Evolutionary conservation across 768 basidiomycete species (phyloP), one percentile per base, ranked within the genome.

Genomic region (Sporobolomyces phaffii): DNA sequence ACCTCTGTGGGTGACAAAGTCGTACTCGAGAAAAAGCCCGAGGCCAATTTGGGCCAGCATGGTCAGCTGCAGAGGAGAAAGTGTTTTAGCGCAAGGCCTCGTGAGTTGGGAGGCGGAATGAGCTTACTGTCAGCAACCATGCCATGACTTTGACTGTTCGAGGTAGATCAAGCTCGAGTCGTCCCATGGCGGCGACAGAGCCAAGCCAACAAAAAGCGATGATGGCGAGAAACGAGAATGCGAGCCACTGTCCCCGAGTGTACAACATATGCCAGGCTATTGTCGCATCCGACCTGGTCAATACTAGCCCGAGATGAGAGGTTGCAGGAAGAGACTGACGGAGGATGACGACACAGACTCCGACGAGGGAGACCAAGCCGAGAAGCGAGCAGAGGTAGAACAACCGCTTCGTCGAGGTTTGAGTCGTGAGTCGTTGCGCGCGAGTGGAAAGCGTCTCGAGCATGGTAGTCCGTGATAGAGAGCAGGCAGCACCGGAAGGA

Each of bases 341-440:
- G 18, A 61, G 47, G 15, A 50, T 14, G 9, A 38, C 24, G 31
- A 53, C 48, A 41, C 53, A 57, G 3, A 57, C 48, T 6, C 47
- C 60, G 60, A 50, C 24, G 47, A 66, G 59, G 3, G 65, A 61
- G 26, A 56, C 29, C 44, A 61, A 15, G 7, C 65, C 65, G 29
- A 56, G 7, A 14, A 40, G 10, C 9, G 53, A 40, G 18, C 45
- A 49, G 10, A 24, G 1, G 47, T 34, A 67, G 31, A 57, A 38
- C 4, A 61, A 26, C 0, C 60, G 65, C 18, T 44, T 49, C 0
- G 36, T 36, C 6, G 24, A 48, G 5, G 53, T 17, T 17, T 57
- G 3, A 0, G 51, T 38, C 10, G 60, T 10, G 5, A 51, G 26
- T 10, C 60, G 65, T 14, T 28, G 8, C 4, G 24, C 33, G 2